Evolutionary conservation across 257 asterid genomes (phyloP).

Genomic region (Capsicum baccatum): DNA sequence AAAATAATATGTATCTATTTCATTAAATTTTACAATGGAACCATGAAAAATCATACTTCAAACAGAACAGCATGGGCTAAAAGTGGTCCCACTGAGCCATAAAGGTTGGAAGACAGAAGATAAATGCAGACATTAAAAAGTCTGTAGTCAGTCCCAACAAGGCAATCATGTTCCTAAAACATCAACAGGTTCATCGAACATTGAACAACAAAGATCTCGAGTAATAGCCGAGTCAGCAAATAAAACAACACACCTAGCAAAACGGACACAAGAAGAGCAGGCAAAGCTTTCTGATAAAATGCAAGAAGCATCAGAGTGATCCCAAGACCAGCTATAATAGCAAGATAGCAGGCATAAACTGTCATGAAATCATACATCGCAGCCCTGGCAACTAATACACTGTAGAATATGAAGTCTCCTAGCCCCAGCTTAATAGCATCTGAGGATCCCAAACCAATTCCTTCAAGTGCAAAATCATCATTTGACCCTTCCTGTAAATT

Average conservation of each 20-base stretch:
- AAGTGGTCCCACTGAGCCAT: not conserved
- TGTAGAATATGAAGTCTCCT: conserved; percentile 94
- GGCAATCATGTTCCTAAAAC: too few species aligned
- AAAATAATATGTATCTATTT: too few species aligned
- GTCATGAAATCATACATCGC: conserved; percentile 97
- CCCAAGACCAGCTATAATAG: conserved; percentile 94
- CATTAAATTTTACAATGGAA: too few species aligned
- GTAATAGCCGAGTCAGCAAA: too few species aligned
- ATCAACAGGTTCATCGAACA: too few species aligned
- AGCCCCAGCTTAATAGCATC: conserved; percentile 97
- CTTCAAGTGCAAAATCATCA: conserved; percentile 68
- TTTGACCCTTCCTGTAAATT: conserved; percentile 48
- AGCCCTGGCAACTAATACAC: conserved; percentile 94
- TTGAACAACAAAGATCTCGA: too few species aligned
- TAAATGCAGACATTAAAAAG: not conserved
- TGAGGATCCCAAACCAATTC: conserved; percentile 87
- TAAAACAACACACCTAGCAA: too few species aligned
- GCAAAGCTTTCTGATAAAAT: conserved; percentile 86
- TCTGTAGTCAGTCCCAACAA: not conserved
- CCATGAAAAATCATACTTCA: too few species aligned
- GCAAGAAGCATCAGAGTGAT: conserved; percentile 85
- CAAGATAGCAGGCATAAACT: conserved; percentile 95
- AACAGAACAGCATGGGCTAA: not conserved
- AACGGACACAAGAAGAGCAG: conserved; percentile 87
- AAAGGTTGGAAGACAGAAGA: not conserved